Evolutionary conservation across 768 basidiomycete genomes (phyloP).

Genomic region (Lentinula lateritia): DNA sequence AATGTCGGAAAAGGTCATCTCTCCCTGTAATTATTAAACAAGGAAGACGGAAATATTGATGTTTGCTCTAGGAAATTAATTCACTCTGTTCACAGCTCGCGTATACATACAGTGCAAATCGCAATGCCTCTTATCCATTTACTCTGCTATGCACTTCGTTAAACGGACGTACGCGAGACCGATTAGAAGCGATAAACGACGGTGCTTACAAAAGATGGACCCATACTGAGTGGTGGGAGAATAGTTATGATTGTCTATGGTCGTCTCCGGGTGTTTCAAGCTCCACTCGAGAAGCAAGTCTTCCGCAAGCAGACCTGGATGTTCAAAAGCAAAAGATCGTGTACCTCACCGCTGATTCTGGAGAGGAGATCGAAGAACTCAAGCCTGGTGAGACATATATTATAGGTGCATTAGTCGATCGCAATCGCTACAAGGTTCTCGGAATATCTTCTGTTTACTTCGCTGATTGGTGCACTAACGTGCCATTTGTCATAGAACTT

Average conservation of each 20-base stretch:
- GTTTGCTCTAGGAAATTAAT: constrained; percentile 66
- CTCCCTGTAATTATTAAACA: neutral
- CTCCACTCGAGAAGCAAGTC: neutral
- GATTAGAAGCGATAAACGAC: constrained; percentile 60
- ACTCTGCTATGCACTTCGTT: constrained; percentile 77
- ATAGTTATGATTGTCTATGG: constrained; percentile 72
- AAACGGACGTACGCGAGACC: constrained; percentile 58
- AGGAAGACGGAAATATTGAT: neutral
- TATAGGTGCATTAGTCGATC: constrained; percentile 91
- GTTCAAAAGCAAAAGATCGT: constrained; percentile 51
- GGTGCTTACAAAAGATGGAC: constrained; percentile 77
- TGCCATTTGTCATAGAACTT: constrained; percentile 54
- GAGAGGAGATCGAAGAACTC: constrained; percentile 79
- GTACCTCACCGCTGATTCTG: constrained; percentile 93
- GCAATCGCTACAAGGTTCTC: constrained; percentile 90
- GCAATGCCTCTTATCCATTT: constrained; percentile 66
- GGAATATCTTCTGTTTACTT: constrained; percentile 8
- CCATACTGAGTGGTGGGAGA: constrained; percentile 78
- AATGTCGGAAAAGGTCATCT: constrained; percentile 87
- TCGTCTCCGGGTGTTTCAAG: constrained; percentile 13
- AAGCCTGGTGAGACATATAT: constrained; percentile 85
- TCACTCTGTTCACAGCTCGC: constrained; percentile 87
- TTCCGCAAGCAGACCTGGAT: neutral
- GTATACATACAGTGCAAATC: constrained; percentile 89
- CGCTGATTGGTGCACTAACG: constrained; percentile 7